These are phyloP conservation scores for Gryganskiella cystojenkinii DNA, from an alignment of 192 early-diverging fungal genomes.

Conservation along the genomic window DNA sequence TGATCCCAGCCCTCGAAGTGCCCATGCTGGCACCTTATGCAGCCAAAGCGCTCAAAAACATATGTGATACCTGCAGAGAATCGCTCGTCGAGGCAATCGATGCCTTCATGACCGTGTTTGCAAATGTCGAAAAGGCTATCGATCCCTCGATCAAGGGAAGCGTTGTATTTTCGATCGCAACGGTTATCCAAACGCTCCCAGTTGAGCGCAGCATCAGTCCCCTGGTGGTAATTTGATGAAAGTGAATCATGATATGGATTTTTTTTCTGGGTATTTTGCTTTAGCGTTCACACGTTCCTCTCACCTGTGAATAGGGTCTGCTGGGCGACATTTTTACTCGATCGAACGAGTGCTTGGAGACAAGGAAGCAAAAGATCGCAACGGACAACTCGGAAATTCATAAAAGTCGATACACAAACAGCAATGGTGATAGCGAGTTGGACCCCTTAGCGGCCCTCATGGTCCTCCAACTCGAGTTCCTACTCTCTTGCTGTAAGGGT, in stretches of 20 bases:
- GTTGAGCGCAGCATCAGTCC: slow-evolving; percentile 35
- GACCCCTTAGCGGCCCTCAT: slow-evolving; percentile 45
- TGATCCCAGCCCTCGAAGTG: slow-evolving; percentile 68
- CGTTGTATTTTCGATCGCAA: slow-evolving; percentile 47
- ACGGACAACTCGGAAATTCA: slow-evolving; percentile 6
- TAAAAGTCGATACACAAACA: slow-evolving; percentile 2
- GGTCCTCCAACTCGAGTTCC: slow-evolving; percentile 57
- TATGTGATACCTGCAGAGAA: slow-evolving; percentile 78
- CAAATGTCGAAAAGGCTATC: slow-evolving; percentile 59
- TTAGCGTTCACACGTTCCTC: too few species aligned
- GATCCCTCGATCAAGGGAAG: slow-evolving; percentile 50
- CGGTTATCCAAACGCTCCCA: slow-evolving; percentile 46
- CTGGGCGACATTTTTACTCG: slow-evolving; percentile 44
- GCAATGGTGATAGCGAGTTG: slow-evolving; percentile 20
- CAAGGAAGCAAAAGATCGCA: slow-evolving; percentile 12
- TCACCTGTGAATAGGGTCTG: slow-evolving; percentile 30
- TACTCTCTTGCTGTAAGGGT: slow-evolving; percentile 62
- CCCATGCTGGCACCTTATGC: slow-evolving; percentile 67
- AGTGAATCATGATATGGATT: too few species aligned
- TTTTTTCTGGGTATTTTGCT: not conserved
- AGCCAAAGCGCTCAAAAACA: slow-evolving; percentile 70
- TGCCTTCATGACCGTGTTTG: slow-evolving; percentile 68
- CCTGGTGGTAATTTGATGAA: slow-evolving; percentile 33
- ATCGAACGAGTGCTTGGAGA: slow-evolving; percentile 44
- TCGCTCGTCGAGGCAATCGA: slow-evolving; percentile 68